Evolutionary conservation across 106 monocot species (phyloP).

Genomic region (Platanthera guangdongensis): DNA sequence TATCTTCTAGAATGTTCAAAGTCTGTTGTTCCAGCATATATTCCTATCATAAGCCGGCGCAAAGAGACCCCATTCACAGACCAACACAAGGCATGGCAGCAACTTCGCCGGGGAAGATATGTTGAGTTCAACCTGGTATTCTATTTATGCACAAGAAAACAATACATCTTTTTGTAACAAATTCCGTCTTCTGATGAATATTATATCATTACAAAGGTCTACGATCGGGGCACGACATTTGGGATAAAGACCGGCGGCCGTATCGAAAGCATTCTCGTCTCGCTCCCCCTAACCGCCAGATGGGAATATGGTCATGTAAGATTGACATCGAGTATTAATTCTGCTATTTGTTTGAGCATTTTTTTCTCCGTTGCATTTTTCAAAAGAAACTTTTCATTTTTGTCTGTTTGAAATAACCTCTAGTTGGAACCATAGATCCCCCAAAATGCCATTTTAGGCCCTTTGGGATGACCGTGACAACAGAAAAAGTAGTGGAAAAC

Average conservation of each 20-base stretch:
- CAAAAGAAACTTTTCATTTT: no score
- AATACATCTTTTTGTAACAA: background rate
- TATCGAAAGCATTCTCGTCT: slow-evolving; percentile 98
- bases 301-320: slow-evolving; percentile 98
- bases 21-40: slow-evolving; percentile 77
- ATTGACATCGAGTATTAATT: background rate
- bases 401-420: no score
- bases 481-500: no score
- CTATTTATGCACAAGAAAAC: background rate
- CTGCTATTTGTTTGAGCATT: background rate
- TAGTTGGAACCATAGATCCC: no score
- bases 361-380: background rate
- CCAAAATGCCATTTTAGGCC: no score
- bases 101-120: slow-evolving; percentile 86
- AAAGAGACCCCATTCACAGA: slow-evolving; percentile 84
- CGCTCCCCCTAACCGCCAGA: slow-evolving; percentile 87
- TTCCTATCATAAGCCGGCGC: slow-evolving; percentile 69
- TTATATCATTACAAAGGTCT: slow-evolving; percentile 51
- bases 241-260: slow-evolving; percentile 96
- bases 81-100: slow-evolving; percentile 89
- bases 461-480: no score
- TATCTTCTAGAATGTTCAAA: slow-evolving; percentile 71
- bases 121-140: slow-evolving; percentile 95
- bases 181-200: background rate
- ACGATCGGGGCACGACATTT: slow-evolving; percentile 98